These are phyloP conservation scores for Cudoniella acicularis DNA, from an alignment of 495 filamentous ascomycete genomes.

Conservation along the genomic window DNA sequence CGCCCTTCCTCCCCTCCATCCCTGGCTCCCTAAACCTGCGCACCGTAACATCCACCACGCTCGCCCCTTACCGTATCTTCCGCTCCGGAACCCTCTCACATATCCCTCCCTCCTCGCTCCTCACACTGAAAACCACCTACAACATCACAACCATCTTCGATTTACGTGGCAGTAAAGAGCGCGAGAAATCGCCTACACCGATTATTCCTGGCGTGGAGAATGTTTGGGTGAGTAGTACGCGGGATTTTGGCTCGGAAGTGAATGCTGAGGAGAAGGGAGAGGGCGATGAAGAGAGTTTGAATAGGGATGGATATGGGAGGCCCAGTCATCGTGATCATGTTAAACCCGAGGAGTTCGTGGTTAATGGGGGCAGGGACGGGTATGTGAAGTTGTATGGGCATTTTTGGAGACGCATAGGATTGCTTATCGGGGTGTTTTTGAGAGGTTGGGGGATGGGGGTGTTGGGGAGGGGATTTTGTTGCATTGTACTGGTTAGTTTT, in stretches of 20 bases:
- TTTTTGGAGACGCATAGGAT: conserved; percentile 34
- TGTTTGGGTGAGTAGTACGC: conserved; percentile 31
- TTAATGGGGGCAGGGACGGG: conserved; percentile 38
- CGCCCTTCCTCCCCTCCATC: conserved; percentile 9
- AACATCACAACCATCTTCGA: conserved; percentile 41
- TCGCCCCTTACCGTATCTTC: conserved; percentile 45
- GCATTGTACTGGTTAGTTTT: conserved; percentile 50
- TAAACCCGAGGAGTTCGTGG: conserved; percentile 31
- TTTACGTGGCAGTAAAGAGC: conserved; percentile 36
- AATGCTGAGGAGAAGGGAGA: not conserved
- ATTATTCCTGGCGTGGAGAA: conserved; percentile 37
- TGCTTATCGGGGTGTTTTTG: conserved; percentile 34
- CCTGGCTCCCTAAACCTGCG: conserved; percentile 53
- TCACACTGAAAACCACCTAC: conserved; percentile 33
- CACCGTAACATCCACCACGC: conserved; percentile 34
- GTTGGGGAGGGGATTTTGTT: conserved; percentile 35
- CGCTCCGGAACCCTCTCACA: conserved; percentile 46
- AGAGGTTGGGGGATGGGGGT: conserved; percentile 31
- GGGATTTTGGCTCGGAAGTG: not conserved
- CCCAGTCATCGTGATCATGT: conserved; percentile 10
- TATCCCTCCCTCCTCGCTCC: conserved; percentile 33
- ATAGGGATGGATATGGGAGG: conserved; percentile 5
- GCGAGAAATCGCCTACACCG: conserved; percentile 31
- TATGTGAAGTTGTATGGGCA: conserved; percentile 40
- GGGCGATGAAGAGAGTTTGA: conserved; percentile 20